These are phyloP conservation scores for Rhynchosporium secalis DNA, from an alignment of 2,329 filamentous ascomycete species.

Conservation along the genomic window DNA sequence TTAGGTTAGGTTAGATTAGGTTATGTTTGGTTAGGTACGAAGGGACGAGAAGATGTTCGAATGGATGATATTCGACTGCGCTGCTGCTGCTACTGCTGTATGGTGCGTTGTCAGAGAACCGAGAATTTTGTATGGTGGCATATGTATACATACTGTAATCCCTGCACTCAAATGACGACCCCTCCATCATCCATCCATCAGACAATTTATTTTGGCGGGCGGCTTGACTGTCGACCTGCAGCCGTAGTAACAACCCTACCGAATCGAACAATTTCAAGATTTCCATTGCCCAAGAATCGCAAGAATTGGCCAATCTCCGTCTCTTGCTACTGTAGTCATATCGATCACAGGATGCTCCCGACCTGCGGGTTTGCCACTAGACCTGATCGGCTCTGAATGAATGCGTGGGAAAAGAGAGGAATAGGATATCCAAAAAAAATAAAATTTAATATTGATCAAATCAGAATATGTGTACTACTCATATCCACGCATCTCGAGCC, in stretches of 20 bases:
- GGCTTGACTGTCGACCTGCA: background rate
- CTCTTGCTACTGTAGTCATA: constrained; percentile 5
- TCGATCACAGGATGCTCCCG: constrained; percentile 28
- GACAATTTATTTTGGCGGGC: background rate
- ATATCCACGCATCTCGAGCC: background rate
- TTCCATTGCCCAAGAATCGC: background rate
- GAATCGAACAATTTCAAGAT: constrained; percentile 3
- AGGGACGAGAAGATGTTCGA: background rate
- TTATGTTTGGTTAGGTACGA: constrained; percentile 1
- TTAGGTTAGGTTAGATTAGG: background rate
- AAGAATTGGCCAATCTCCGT: background rate
- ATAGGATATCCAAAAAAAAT: too few relatives aligned
- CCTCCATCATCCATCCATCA: background rate
- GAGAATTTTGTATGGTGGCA: constrained; percentile 3
- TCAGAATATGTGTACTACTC: background rate
- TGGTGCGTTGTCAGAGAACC: constrained; percentile 11
- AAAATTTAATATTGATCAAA: background rate
- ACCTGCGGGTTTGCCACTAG: constrained; percentile 21
- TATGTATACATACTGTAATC: background rate
- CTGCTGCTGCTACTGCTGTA: too few relatives aligned
- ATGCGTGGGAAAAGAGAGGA: background rate
- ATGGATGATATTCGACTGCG: constrained; percentile 4
- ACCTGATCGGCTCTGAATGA: background rate
- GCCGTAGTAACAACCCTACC: background rate
- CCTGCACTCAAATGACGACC: constrained; percentile 16